Conservation (phyloP, 1,284 basidiomycete species). For the Trichosporon sp. region DNA sequence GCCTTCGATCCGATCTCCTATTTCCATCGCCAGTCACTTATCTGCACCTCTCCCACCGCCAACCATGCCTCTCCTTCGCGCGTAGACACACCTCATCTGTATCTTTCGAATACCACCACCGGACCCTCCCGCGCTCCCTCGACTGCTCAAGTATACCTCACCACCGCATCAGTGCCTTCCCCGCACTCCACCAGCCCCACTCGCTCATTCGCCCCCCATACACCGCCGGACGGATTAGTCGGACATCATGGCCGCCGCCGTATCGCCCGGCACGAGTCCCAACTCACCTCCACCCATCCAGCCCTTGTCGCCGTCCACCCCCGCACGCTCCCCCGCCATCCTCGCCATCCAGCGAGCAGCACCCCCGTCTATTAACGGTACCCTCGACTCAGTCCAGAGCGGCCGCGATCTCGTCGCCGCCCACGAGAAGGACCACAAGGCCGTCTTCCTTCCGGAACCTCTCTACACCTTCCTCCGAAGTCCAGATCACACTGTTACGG, state of each 20-base stretch:
- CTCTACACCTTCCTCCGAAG: slow-evolving; percentile 21
- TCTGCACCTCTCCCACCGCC: no score
- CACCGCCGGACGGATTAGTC: neutral
- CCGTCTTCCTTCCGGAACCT: slow-evolving; percentile 16
- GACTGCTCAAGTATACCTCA: neutral
- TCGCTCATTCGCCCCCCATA: neutral
- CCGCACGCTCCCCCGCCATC: slow-evolving; percentile 12
- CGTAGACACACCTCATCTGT: neutral
- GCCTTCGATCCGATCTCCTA: neutral
- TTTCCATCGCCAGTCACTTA: neutral
- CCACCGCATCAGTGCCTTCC: neutral
- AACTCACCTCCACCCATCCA: neutral
- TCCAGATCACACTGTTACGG: slow-evolving; percentile 20
- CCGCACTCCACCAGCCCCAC: neutral
- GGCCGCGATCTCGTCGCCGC: slow-evolving; percentile 18
- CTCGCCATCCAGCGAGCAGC: slow-evolving; percentile 13
- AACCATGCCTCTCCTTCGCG: neutral
- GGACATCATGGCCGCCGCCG: neutral
- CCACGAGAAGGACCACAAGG: slow-evolving; percentile 8
- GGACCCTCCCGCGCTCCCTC: neutral
- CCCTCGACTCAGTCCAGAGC: slow-evolving; percentile 7
- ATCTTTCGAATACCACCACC: neutral
- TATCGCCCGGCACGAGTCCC: neutral
- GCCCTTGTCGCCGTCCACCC: neutral
- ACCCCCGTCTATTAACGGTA: slow-evolving; percentile 6